Evolutionary conservation across 2,329 filamentous ascomycete species (phyloP), one percentile per base, ranked within the genome.

Genomic region (Emergomyces pasteurianus): DNA sequence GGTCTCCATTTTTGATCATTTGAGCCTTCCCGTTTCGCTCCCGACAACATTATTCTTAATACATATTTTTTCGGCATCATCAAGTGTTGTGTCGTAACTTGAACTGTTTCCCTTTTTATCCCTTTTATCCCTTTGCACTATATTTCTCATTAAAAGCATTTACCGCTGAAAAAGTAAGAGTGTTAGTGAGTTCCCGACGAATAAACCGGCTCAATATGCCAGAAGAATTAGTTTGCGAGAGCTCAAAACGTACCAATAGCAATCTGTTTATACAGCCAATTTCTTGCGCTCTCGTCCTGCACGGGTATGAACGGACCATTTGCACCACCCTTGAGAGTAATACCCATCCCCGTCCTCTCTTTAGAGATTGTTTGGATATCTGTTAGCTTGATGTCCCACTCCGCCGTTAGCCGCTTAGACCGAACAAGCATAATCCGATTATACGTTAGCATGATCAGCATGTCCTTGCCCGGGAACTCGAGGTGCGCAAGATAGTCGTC

Each of bases 291-390:
- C 74, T 96, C 92, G 68, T 96, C 91, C n/a, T 86, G 87, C 6
- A 97, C 88, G 0, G 94, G 94, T 7, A 99, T 86, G 70, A 97
- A 99, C 2, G 94, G 94, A 0, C 94, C 94, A 71, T 96, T 96
- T 2, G 87, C 89, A 3, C 92, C 92, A 12, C 92, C 92, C 67
- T 95, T 88, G 65, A 97, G 77, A 54, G 89, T 87, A 64, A 99
- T 83, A 66, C 89, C 92, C 76, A 99, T 85, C 0, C 94, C 95
- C 0, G 94, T 99, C 58, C 94, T 81, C 80, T 99, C 95, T 78
- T 97, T 99, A 53, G 87, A 89, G 65, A 99, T 97, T 0, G 92
- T 97, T 79, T 97, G 92, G 23, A 99, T 85, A 72, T 99, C 94
- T 71, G 94, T 96, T 65, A 99, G 80, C 31, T 90, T 89, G 12